Conservation (phyloP, 495 filamentous ascomycete species). For the Cercophora scortea region DNA sequence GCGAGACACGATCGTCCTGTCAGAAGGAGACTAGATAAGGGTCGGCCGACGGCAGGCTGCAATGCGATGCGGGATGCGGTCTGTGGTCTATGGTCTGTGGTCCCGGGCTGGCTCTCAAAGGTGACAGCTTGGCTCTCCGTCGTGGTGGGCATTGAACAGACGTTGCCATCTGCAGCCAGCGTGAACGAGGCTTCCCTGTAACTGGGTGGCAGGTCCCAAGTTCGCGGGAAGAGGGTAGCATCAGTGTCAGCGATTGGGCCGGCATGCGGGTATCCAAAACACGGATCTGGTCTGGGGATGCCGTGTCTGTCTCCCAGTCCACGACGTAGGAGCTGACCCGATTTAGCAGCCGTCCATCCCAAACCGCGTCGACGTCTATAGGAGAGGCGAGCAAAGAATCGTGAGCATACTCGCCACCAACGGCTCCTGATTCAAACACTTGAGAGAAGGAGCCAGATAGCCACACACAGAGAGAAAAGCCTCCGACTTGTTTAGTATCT, state of each 20-base stretch:
- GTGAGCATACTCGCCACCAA: not conserved
- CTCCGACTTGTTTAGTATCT: not conserved
- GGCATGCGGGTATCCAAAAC: constrained; percentile 22
- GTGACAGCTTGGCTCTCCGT: not conserved
- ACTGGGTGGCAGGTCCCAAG: not conserved
- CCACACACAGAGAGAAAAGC: not conserved
- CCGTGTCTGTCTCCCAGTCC: constrained; percentile 10
- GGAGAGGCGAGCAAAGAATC: not conserved
- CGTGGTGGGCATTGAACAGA: constrained; percentile 1
- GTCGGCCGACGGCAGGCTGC: not conserved
- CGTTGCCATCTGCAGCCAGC: not conserved
- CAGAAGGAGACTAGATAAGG: constrained; percentile 9
- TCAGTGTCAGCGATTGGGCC: constrained; percentile 10
- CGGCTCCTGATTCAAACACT: not conserved
- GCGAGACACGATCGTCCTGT: constrained; percentile 10
- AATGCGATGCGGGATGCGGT: constrained; percentile 1
- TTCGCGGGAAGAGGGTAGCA: constrained; percentile 11
- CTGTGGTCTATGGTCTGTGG: not conserved
- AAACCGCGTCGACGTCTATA: constrained; percentile 7
- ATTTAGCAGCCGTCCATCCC: constrained; percentile 25
- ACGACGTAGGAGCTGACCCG: constrained; percentile 7
- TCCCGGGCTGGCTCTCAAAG: constrained; percentile 1
- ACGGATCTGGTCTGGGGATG: constrained; percentile 22
- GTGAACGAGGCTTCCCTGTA: not conserved
- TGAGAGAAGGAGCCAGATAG: not conserved